Conservation (phyloP, 2,329 filamentous ascomycete species). For the Septoria linicola region DNA sequence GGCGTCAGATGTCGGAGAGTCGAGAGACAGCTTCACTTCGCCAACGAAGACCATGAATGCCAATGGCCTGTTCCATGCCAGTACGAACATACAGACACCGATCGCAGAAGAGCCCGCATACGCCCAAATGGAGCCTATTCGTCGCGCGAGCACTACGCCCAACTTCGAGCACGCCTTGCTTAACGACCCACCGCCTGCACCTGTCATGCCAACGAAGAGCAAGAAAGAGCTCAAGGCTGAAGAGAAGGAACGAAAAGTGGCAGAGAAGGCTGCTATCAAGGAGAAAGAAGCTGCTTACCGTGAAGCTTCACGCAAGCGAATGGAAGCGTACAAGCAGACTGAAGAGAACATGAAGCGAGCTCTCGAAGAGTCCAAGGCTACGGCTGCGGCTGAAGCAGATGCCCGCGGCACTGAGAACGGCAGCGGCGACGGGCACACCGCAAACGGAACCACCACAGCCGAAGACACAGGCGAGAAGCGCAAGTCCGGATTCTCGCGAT, state of each 20-base stretch:
- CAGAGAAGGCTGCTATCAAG: slow-evolving; percentile 59
- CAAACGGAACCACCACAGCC: neutral
- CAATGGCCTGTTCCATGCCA: slow-evolving; percentile 35
- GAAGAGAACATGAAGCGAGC: slow-evolving; percentile 64
- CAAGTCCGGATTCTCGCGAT: slow-evolving; percentile 8
- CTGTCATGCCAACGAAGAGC: slow-evolving; percentile 54
- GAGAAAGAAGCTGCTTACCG: slow-evolving; percentile 41
- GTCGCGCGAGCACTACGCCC: slow-evolving; percentile 67
- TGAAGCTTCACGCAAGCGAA: slow-evolving; percentile 44
- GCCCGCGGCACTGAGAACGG: slow-evolving; percentile 24
- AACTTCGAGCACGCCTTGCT: slow-evolving; percentile 31
- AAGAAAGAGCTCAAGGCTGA: slow-evolving; percentile 65
- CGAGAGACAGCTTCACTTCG: slow-evolving; percentile 27
- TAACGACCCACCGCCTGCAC: slow-evolving; percentile 46
- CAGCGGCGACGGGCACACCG: slow-evolving; percentile 25
- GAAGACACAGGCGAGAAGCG: slow-evolving; percentile 39
- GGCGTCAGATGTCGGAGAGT: slow-evolving; percentile 39
- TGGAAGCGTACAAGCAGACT: slow-evolving; percentile 57
- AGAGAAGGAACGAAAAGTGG: slow-evolving; percentile 58
- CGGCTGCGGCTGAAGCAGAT: slow-evolving; percentile 56
- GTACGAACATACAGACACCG: slow-evolving; percentile 23
- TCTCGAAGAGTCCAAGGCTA: slow-evolving; percentile 65
- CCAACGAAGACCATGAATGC: slow-evolving; percentile 28
- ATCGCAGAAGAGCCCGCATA: slow-evolving; percentile 13
- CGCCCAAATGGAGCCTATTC: slow-evolving; percentile 56